Percentiles rank a stretch among this genome's conserved stretches.
phyloP scores from a whole-genome alignment of 2,329 filamentous ascomycete species.

The Hypomyces rosellus region DNA sequence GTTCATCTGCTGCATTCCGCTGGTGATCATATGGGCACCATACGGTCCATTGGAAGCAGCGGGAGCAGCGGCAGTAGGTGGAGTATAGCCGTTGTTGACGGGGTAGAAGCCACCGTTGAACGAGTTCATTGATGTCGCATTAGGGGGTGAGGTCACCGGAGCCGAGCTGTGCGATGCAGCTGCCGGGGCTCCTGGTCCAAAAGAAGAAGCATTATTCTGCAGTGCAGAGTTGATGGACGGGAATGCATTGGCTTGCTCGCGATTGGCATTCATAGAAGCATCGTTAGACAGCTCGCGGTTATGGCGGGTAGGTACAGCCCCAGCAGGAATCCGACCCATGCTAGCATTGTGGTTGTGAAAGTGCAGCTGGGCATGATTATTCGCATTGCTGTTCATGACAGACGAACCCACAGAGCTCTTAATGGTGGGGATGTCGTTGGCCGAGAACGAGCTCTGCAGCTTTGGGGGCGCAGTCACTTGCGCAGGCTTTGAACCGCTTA shows the following conservation, averaged over 20 bases:
- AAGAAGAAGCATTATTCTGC: constrained; percentile 73
- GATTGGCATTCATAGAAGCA: constrained; percentile 31
- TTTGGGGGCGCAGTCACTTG: constrained; percentile 61
- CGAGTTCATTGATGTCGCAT: constrained; percentile 19
- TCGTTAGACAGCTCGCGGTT: constrained; percentile 63
- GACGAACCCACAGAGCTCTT: constrained; percentile 57
- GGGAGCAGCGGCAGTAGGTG: constrained; percentile 20
- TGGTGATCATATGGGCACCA: constrained; percentile 48
- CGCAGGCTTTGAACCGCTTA: constrained; percentile 37
- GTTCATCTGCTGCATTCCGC: constrained; percentile 62
- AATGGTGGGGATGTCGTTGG: constrained; percentile 80
- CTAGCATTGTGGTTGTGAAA: constrained; percentile 76
- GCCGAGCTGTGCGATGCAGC: constrained; percentile 22
- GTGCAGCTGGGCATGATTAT: constrained; percentile 56
- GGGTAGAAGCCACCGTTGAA: constrained; percentile 29
- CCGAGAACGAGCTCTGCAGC: constrained; percentile 82
- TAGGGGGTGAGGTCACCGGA: constrained; percentile 19
- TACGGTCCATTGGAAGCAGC: constrained; percentile 16
- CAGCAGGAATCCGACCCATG: constrained; percentile 69
- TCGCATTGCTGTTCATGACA: constrained; percentile 39
- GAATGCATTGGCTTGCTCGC: constrained; percentile 43
- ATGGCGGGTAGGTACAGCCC: constrained; percentile 60
- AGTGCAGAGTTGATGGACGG: constrained; percentile 64
- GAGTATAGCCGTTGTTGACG: constrained; percentile 21
- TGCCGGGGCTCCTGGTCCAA: constrained; percentile 53